phyloP scores from a whole-genome alignment of 2,329 filamentous ascomycete genomes.

The Sodiomyces alkalinus region DNA sequence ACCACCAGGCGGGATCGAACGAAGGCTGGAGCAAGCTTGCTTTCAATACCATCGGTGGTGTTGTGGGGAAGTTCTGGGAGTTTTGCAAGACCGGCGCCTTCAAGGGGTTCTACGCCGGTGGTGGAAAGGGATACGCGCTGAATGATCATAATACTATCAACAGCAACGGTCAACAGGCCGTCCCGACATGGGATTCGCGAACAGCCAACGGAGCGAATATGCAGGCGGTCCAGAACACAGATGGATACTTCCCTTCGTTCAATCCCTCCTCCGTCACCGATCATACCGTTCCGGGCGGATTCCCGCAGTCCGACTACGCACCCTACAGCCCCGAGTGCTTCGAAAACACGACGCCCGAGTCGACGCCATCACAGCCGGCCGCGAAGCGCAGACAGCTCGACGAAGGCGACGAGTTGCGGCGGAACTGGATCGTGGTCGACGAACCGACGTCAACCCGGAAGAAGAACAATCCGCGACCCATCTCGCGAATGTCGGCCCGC shows the following conservation, averaged over 20 bases:
- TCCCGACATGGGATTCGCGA: slow-evolving; percentile 2
- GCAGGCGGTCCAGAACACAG: not conserved
- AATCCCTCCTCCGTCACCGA: slow-evolving; percentile 1
- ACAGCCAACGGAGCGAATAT: too few relatives aligned
- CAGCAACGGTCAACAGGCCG: slow-evolving; percentile 5
- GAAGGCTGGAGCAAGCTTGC: slow-evolving; percentile 42
- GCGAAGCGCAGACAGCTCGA: slow-evolving; percentile 40
- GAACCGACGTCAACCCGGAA: slow-evolving; percentile 14
- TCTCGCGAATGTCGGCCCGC: not conserved
- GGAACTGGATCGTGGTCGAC: slow-evolving; percentile 58
- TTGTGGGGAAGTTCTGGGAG: slow-evolving; percentile 67
- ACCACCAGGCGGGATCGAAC: slow-evolving; percentile 13
- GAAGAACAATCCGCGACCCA: not conserved
- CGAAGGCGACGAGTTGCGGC: slow-evolving; percentile 40
- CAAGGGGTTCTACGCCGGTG: slow-evolving; percentile 74
- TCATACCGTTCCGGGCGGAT: slow-evolving; percentile 8
- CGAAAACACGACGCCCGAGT: slow-evolving; percentile 18
- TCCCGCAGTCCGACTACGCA: slow-evolving; percentile 16
- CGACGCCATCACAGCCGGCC: slow-evolving; percentile 28
- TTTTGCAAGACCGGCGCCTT: slow-evolving; percentile 68
- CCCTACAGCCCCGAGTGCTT: slow-evolving; percentile 15
- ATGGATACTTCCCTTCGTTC: not conserved
- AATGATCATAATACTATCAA: too few relatives aligned
- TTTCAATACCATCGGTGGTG: slow-evolving; percentile 46
- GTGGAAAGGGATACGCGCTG: slow-evolving; percentile 56